Base-by-base conservation (phyloP, 768 basidiomycete species). In the Pisolithus sp. region DNA sequence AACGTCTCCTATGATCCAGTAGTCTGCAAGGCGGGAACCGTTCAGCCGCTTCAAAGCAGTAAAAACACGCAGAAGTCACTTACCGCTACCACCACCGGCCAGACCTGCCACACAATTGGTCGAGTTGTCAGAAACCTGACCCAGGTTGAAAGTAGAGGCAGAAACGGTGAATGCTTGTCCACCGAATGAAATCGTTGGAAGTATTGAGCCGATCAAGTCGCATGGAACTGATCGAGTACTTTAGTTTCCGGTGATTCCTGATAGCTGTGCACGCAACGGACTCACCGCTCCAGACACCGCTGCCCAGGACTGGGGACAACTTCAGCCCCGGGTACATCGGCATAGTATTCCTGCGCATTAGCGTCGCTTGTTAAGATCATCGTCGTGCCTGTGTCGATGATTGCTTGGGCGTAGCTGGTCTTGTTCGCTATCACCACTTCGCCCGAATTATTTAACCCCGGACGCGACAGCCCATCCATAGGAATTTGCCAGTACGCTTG, bases 101-200 rank as follows among this genome's bases (percentile, higher is more conserved):
- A 76, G 57, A 24, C 68, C 71, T 28, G 68, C 72, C 9, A 75
- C 51, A 48, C 75, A 76, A 31, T 70, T 53, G 3, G 56, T 59
- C 10, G 67, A 67, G 47, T 67, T 67, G 2, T 30, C 17, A 5
- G 57, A 59, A 46, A 65, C 53, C 2, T 57, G 60, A 5, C 78
- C 80, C 12, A 79, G 64, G 63, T 76, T 79, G 64, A 76, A 72
- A 17, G 61, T 64, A 6, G 57, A 61, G 17, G 68, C 31, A 6
- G 66, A 61, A 54, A 78, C 65, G 20, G 54, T 46, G 62, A 75
- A 78, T 8, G 54, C 51, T 28, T 65, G 63, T 26, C 70, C 71
- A 53, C 69, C 71, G 57, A 76, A 75, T 0, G 66, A 65, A 51
- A 79, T 57, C 6, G 64, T 63, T 12, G 55, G 76, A 43, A 49